Conservation (phyloP, 768 basidiomycete genomes). For the Steccherinum ochraceum region DNA sequence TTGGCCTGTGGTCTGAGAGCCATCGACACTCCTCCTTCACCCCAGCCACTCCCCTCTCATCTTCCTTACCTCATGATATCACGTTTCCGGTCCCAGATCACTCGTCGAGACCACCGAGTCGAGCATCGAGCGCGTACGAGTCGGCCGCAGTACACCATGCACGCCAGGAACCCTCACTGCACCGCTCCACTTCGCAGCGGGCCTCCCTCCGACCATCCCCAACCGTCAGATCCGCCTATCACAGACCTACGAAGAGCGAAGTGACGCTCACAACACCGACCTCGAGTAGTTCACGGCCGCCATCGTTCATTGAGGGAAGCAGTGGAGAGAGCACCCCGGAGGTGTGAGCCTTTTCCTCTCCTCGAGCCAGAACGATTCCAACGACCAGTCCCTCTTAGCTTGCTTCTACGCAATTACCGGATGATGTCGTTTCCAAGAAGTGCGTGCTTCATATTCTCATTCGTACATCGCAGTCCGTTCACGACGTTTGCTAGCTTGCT, state of each 20-base stretch:
- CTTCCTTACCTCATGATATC: constrained; percentile 9
- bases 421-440: constrained; percentile 20
- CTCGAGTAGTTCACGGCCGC: constrained; percentile 17
- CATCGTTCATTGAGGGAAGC: constrained; percentile 15
- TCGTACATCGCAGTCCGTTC: too few relatives aligned
- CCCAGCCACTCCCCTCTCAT: constrained; percentile 9
- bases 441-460: constrained; percentile 8
- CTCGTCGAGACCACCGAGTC: constrained; percentile 25
- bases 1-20: constrained; percentile 29
- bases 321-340: constrained; percentile 19
- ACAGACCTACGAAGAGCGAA: constrained; percentile 22
- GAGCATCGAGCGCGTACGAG: constrained; percentile 34
- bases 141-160: constrained; percentile 13
- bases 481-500: neutral
- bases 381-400: constrained; percentile 12
- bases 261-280: constrained; percentile 4
- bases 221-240: constrained; percentile 10
- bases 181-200: constrained; percentile 19
- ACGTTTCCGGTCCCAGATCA: constrained; percentile 17
- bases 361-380: too few relatives aligned
- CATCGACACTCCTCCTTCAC: constrained; percentile 17
- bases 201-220: constrained; percentile 13
- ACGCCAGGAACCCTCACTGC: constrained; percentile 23
- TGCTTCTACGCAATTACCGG: constrained; percentile 10
- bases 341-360: constrained; percentile 13